These are phyloP conservation scores for Zoysia pacifica DNA, from an alignment of 176 grass and related monocot genomes.

Conservation along the genomic window DNA sequence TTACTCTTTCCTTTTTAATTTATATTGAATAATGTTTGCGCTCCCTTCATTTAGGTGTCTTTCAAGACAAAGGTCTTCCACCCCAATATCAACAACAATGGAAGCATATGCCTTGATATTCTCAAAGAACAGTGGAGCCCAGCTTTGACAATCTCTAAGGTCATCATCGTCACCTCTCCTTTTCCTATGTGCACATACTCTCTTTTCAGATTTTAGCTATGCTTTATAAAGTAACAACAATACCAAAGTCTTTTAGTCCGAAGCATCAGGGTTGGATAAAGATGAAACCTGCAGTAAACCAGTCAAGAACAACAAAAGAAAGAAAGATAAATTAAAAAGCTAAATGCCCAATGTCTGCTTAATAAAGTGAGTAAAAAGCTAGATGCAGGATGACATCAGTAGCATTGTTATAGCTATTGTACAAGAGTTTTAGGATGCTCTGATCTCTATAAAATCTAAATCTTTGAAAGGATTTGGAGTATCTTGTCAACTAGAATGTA, in stretches of 20 bases:
- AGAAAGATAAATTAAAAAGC: not conserved
- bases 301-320: not conserved
- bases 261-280: not conserved
- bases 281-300: not conserved
- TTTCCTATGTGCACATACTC: not conserved
- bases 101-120: slow-evolving; percentile 69
- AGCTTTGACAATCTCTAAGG: slow-evolving; percentile 66
- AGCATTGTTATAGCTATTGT: not conserved
- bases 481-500: not conserved
- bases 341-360: not conserved
- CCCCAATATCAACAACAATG: slow-evolving; percentile 69
- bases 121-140: slow-evolving; percentile 71
- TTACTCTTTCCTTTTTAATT: not conserved
- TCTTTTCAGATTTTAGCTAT: not conserved
- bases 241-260: not conserved
- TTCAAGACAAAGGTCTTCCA: slow-evolving; percentile 69
- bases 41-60: slow-evolving; percentile 40
- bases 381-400: not conserved
- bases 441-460: not conserved
- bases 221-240: not conserved
- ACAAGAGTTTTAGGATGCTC: not conserved
- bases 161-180: slow-evolving; percentile 3
- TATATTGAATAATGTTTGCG: slow-evolving; percentile 26
- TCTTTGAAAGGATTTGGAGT: not conserved
- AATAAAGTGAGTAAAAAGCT: not conserved